These are phyloP conservation scores for Cyclocybe aegerita DNA, from an alignment of 768 basidiomycete species.

Conservation along the genomic window DNA sequence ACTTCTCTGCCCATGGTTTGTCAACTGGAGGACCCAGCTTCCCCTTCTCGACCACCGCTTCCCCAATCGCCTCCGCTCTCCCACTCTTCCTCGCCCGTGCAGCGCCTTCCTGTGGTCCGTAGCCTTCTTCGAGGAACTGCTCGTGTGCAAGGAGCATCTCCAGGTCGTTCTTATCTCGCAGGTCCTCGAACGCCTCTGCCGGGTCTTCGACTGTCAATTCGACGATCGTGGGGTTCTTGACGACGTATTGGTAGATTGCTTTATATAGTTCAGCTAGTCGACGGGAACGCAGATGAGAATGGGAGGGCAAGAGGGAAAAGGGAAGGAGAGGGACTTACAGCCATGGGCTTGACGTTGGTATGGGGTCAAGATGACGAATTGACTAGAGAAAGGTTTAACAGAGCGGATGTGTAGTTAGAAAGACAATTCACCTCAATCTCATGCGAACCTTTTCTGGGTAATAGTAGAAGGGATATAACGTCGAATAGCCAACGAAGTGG, in stretches of 20 bases:
- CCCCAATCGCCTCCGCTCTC: slow-evolving; percentile 27
- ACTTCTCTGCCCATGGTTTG: slow-evolving; percentile 74
- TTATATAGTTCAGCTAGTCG: slow-evolving; percentile 79
- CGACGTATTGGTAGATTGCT: slow-evolving; percentile 77
- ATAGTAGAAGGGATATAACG: slow-evolving; percentile 93
- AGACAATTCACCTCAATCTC: slow-evolving; percentile 68
- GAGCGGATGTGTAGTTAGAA: background rate
- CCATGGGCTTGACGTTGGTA: slow-evolving; percentile 91
- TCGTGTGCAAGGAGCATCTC: slow-evolving; percentile 66
- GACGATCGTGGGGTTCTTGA: slow-evolving; percentile 66
- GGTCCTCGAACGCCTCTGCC: slow-evolving; percentile 95
- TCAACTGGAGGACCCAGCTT: slow-evolving; percentile 79
- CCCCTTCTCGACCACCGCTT: slow-evolving; percentile 36
- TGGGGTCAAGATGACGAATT: slow-evolving; percentile 91
- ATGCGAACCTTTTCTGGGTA: slow-evolving; percentile 90
- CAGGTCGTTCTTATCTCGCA: slow-evolving; percentile 91
- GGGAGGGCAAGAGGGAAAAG: background rate
- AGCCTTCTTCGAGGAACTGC: slow-evolving; percentile 71
- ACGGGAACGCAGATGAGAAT: background rate
- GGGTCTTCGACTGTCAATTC: slow-evolving; percentile 98
- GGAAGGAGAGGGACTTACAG: slow-evolving; percentile 48
- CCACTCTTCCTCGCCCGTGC: slow-evolving; percentile 43
- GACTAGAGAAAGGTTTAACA: slow-evolving; percentile 45
- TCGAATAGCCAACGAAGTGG: slow-evolving; percentile 94
- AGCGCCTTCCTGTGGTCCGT: slow-evolving; percentile 44